Evolutionary conservation across 495 filamentous ascomycete species (phyloP).

Genomic region (Neurospora tetraspora): DNA sequence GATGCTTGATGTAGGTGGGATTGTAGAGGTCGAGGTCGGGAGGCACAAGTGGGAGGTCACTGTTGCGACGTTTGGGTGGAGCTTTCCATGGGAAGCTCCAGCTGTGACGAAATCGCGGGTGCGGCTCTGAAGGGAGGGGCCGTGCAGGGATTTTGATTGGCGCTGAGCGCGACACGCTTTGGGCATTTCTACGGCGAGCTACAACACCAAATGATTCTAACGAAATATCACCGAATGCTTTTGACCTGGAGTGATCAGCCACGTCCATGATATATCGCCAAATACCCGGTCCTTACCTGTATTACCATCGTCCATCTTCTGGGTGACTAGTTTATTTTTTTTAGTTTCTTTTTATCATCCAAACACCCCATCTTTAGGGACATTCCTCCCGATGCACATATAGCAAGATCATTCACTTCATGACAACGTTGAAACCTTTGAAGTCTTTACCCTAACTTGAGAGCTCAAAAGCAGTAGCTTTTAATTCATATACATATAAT

Average conservation of each 20-base stretch:
- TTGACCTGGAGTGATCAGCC: not conserved
- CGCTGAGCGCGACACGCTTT: not conserved
- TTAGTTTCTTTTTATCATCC: not conserved
- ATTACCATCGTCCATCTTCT: not conserved
- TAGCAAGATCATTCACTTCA: not conserved
- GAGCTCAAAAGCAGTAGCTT: not conserved
- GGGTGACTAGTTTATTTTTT: not conserved
- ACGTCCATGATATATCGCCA: not conserved
- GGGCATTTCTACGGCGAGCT: not conserved
- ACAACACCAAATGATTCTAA: not conserved
- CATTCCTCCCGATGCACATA: not conserved
- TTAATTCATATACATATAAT: not conserved
- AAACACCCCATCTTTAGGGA: not conserved
- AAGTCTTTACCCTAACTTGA: not conserved
- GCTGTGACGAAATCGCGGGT: slow-evolving; percentile 3
- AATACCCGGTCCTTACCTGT: not conserved
- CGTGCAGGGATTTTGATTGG: not conserved
- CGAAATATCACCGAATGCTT: not conserved
- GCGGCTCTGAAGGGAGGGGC: not conserved
- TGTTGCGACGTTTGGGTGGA: not conserved
- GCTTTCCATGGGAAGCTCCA: not conserved
- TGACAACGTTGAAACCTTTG: not conserved
- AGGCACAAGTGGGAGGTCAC: slow-evolving; percentile 6
- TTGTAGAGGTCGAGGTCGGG: not conserved
- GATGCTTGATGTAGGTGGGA: slow-evolving; percentile 1